These are phyloP conservation scores for Aquilaria malaccensis DNA, from an alignment of 345 rosid genomes.

Conservation along the genomic window DNA sequence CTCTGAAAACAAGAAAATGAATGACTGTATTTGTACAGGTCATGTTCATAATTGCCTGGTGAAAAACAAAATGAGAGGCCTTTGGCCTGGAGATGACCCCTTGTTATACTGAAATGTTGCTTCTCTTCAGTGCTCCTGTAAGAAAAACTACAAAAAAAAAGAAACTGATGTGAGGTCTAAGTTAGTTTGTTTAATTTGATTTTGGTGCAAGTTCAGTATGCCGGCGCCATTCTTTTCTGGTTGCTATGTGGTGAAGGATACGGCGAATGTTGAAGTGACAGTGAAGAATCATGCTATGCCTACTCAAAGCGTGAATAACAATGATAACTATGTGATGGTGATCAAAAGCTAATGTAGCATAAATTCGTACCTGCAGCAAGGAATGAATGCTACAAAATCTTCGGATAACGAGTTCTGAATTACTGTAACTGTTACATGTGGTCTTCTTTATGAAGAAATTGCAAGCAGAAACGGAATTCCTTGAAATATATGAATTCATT, in stretches of 20 bases:
- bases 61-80: conserved; percentile 23
- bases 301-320: conserved; percentile 22
- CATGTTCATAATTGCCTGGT: conserved; percentile 35
- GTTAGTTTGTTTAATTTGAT: too few relatives aligned
- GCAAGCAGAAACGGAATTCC: conserved; percentile 29
- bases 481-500: conserved; percentile 37
- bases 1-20: conserved; percentile 11
- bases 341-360: conserved; percentile 57
- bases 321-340: conserved; percentile 33
- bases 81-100: conserved; percentile 22
- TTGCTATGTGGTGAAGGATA: conserved; percentile 22
- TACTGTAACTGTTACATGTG: neutral
- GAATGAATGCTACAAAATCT: conserved; percentile 13
- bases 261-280: conserved; percentile 14
- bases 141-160: too few relatives aligned
- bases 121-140: too few relatives aligned
- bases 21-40: conserved; percentile 30
- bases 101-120: neutral
- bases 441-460: neutral
- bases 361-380: conserved; percentile 29
- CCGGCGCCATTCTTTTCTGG: conserved; percentile 16
- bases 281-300: conserved; percentile 28
- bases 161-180: too few relatives aligned
- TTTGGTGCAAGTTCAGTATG: conserved; percentile 24
- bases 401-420: neutral